Evolutionary conservation across 75 land plant species (phyloP), one percentile per base, ranked within the genome.

Genomic region (Gnetum montanum): DNA sequence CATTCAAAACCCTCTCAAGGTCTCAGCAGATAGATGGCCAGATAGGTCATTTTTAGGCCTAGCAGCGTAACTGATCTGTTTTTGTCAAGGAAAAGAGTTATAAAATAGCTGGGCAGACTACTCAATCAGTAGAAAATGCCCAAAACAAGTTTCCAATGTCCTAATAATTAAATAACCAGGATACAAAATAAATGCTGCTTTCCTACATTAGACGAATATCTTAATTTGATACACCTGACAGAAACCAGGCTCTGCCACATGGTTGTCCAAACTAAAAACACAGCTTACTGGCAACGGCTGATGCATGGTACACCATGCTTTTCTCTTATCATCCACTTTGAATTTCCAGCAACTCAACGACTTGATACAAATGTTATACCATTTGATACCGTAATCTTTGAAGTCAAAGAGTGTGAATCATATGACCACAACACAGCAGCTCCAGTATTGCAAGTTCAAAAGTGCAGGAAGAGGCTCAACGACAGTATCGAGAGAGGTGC

Each of bases 121-220:
- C 55, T 50, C 35, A 33, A 53, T 53, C 55, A 53, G 55, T n/a
- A 53, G 55, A 41, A 13, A 33, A 53, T 53, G 55, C 55, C 55
- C 55, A 53, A 15, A 33, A 34, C 34, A 53, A 53, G 37, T 53
- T 34, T 34, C 34, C 4, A 31, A 15, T 15, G 18, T 3, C 16
- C 16, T 41, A 41, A 41, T 15, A 31, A 33, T 53, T 33, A 53
- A 53, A 33, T 33, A 20, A 33, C 19, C 28, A 13, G 19, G 13
- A 19, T 31, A 23, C 31, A 53, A 53, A 53, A 31, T 4, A 51
- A 31, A 19, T 51, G 55, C 55, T 25, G 10, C 55, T 18, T n/a
- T 23, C 55, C 55, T 53, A 53, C 19, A 53, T 23, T n/a, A 53
- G 28, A 30, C 20, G 36, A 53, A 8, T 22, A 31, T 31, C 37